These are phyloP conservation scores for Juglanconis sp. DNA, from an alignment of 2,329 filamentous ascomycete species.

Conservation along the genomic window DNA sequence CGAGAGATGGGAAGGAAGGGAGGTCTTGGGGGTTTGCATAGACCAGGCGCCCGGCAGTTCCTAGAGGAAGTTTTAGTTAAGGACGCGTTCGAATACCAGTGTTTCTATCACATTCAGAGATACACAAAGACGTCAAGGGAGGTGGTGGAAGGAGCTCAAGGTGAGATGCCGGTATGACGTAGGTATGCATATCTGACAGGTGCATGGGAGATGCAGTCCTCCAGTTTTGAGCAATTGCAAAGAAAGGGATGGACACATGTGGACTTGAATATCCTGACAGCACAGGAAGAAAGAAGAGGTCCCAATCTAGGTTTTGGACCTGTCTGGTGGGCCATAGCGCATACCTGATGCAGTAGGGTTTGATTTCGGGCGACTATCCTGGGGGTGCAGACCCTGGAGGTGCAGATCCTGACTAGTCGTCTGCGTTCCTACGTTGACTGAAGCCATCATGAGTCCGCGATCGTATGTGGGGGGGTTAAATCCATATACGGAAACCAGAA, in stretches of 20 bases:
- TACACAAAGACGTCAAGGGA: background rate
- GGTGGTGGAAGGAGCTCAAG: background rate
- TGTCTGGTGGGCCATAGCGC: constrained; percentile 3
- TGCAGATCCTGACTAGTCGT: constrained; percentile 15
- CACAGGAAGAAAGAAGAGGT: background rate
- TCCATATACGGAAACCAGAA: background rate
- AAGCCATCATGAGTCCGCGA: constrained; percentile 7
- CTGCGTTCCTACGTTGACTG: constrained; percentile 16
- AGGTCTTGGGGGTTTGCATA: constrained; percentile 71
- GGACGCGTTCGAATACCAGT: background rate
- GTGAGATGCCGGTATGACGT: constrained; percentile 7
- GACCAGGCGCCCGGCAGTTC: constrained; percentile 50
- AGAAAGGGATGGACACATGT: background rate
- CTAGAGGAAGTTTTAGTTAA: constrained; percentile 14
- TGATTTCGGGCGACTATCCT: background rate
- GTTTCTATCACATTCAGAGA: background rate
- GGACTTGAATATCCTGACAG: background rate
- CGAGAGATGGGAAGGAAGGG: constrained; percentile 69
- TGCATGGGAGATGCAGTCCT: background rate
- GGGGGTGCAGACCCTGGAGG: constrained; percentile 8
- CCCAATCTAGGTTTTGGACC: background rate
- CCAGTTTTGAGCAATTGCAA: background rate
- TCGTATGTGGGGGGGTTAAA: background rate
- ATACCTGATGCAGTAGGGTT: constrained; percentile 15
- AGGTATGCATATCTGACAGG: constrained; percentile 2